phyloP scores from a whole-genome alignment of 2,329 filamentous ascomycete genomes.

The Botrytis medusae region DNA sequence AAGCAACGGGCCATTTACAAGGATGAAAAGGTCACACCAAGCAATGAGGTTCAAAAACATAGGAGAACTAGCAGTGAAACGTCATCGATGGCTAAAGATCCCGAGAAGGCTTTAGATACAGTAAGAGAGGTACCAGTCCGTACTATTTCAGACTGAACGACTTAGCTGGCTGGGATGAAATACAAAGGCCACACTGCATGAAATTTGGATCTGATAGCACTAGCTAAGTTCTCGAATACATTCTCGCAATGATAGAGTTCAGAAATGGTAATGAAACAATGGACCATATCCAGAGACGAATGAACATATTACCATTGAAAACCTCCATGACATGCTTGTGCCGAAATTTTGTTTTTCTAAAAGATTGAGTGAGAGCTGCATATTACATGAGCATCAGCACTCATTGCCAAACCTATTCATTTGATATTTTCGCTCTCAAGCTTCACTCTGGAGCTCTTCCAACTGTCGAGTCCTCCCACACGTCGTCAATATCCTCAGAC shows the following conservation, averaged over 20 bases:
- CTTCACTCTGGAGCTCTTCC: background rate
- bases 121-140: constrained; percentile 19
- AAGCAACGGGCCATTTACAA: constrained; percentile 18
- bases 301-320: background rate
- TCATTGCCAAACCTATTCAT: background rate
- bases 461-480: background rate
- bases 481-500: background rate
- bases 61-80: constrained; percentile 1
- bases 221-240: background rate
- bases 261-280: background rate
- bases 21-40: background rate
- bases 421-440: background rate
- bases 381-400: background rate
- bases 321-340: background rate
- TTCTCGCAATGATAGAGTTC: background rate
- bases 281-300: background rate
- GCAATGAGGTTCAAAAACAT: background rate
- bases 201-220: background rate
- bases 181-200: background rate
- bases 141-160: constrained; percentile 24
- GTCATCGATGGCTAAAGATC: constrained; percentile 15
- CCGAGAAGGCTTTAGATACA: constrained; percentile 16
- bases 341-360: background rate
- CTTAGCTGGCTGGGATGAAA: background rate
- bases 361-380: background rate